A percentile compares a stretch with the other conserved stretches of the same genome.
Conservation (phyloP, 2,329 filamentous ascomycete genomes). For the Hymenoscyphus linearis region DNA sequence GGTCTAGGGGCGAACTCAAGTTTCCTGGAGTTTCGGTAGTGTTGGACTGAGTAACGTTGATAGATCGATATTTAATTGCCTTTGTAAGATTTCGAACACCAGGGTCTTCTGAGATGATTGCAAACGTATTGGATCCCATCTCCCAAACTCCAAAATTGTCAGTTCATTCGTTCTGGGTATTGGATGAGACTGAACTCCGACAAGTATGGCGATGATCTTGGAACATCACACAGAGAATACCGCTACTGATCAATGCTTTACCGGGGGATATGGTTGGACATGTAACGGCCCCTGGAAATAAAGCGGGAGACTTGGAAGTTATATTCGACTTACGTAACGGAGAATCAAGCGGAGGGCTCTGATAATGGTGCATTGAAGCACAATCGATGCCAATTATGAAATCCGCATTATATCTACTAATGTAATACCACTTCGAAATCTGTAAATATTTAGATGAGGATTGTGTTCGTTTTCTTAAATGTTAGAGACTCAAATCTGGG, state of each 20-base stretch:
- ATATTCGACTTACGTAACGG: background rate
- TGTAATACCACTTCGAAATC: background rate
- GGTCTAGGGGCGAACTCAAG: background rate
- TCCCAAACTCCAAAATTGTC: background rate
- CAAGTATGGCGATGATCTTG: too few species aligned
- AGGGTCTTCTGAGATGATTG: constrained; percentile 3
- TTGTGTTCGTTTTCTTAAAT: too few species aligned
- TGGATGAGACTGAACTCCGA: too few species aligned
- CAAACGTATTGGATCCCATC: constrained; percentile 2
- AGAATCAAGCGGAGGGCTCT: background rate
- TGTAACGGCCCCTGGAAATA: background rate
- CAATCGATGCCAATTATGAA: constrained; percentile 2
- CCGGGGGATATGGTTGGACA: background rate
- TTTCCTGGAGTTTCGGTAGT: background rate
- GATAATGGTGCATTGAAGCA: constrained; percentile 2
- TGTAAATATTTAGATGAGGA: too few species aligned
- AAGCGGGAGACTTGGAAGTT: background rate
- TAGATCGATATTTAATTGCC: background rate
- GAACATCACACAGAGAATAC: too few species aligned
- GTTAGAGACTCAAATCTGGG: too few species aligned
- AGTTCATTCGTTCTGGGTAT: background rate
- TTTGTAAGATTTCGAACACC: constrained; percentile 5
- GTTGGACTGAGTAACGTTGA: constrained; percentile 1
- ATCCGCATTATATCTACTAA: background rate
- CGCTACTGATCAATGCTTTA: too few species aligned